These are phyloP conservation scores for Cutaneotrichosporon dermatis DNA, from an alignment of 1,284 basidiomycete species.

Conservation along the genomic window DNA sequence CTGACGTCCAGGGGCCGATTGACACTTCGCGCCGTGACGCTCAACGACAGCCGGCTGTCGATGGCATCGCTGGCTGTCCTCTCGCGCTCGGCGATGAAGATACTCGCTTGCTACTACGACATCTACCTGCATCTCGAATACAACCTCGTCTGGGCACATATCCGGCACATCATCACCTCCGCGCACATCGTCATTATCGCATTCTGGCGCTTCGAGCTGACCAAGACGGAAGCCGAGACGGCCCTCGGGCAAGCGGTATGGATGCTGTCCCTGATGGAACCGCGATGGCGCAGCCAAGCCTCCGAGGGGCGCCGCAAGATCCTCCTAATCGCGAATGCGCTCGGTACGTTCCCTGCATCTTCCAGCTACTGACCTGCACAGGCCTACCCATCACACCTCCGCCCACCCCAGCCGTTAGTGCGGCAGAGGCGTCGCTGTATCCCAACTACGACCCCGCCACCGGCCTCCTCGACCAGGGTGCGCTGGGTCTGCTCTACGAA, in stretches of 20 bases:
- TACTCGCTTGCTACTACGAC: constrained; percentile 10
- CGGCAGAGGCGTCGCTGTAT: not conserved
- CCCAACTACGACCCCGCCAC: not conserved
- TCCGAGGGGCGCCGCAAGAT: constrained; percentile 13
- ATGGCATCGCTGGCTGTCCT: constrained; percentile 19
- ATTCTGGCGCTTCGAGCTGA: constrained; percentile 21
- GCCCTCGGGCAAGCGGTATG: constrained; percentile 13
- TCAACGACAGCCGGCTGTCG: constrained; percentile 15
- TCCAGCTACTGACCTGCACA: not conserved
- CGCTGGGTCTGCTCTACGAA: constrained; percentile 14
- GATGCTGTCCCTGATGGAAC: constrained; percentile 18
- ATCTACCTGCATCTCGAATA: constrained; percentile 6
- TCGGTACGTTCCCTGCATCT: not conserved
- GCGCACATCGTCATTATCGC: constrained; percentile 23
- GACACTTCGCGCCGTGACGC: constrained; percentile 9
- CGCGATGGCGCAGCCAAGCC: constrained; percentile 14
- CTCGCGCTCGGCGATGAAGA: constrained; percentile 17
- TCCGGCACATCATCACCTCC: constrained; percentile 19
- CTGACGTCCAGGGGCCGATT: constrained; percentile 16
- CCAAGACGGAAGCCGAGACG: constrained; percentile 19
- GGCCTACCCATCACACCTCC: constrained; percentile 4
- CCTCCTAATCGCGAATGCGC: constrained; percentile 4
- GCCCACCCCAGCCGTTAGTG: not conserved
- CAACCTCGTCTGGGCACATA: constrained; percentile 20
- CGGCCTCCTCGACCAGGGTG: constrained; percentile 1